Percentiles rank a stretch among this genome's conserved stretches.
phyloP scores from a whole-genome alignment of 2,329 filamentous ascomycete genomes.

The Sphaerulina musiva region DNA sequence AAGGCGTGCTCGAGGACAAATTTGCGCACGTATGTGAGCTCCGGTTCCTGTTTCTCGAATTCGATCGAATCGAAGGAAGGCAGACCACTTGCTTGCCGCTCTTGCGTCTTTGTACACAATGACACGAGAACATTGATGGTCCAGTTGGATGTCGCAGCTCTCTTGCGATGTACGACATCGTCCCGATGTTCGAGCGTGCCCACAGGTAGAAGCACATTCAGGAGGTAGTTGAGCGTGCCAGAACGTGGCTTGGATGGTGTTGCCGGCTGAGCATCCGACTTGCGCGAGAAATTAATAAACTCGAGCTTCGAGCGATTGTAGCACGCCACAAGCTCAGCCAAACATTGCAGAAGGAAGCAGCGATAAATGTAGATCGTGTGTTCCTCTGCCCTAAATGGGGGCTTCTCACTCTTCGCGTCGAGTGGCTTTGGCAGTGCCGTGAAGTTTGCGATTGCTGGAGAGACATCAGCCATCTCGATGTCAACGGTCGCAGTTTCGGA shows the following conservation, averaged over 20 bases:
- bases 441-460: constrained; percentile 20
- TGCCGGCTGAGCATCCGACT: constrained; percentile 70
- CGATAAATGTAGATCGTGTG: constrained; percentile 95
- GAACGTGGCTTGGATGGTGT: constrained; percentile 93
- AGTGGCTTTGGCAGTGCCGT: constrained; percentile 25
- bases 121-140: constrained; percentile 82
- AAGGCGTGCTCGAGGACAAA: constrained; percentile 92
- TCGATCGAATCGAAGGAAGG: constrained; percentile 20
- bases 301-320: constrained; percentile 96
- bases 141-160: constrained; percentile 72
- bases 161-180: constrained; percentile 74
- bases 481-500: constrained; percentile 35
- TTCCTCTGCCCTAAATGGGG: constrained; percentile 79
- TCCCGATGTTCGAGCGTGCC: constrained; percentile 65
- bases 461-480: constrained; percentile 45
- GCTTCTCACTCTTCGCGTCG: constrained; percentile 50
- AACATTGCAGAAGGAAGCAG: constrained; percentile 86
- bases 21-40: constrained; percentile 84
- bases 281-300: constrained; percentile 98
- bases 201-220: constrained; percentile 68
- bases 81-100: constrained; percentile 50
- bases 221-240: constrained; percentile 85
- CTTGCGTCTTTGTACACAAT: constrained; percentile 78
- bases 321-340: constrained; percentile 81
- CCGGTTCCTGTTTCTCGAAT: constrained; percentile 66